Evolutionary conservation across 1,284 basidiomycete genomes (phyloP), one percentile per base, ranked within the genome.

Genomic region (Erythrobasidium hasegawianum): DNA sequence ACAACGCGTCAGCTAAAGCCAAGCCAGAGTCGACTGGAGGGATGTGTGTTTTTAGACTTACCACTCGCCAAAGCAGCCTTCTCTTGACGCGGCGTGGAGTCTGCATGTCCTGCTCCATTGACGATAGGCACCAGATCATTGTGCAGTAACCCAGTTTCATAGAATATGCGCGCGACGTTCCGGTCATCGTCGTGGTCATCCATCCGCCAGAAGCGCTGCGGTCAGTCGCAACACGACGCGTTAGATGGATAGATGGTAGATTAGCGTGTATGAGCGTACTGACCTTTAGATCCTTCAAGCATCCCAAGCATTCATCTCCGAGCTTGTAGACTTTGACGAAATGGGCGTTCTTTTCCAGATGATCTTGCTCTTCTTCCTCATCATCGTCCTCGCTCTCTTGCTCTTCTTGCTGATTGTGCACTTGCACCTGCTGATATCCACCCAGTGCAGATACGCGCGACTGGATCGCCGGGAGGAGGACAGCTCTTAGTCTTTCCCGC

Each of bases 151-250:
- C 88, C 85, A 20, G 87, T 85, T 68, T 88, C 84, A 82, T 86
- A 88, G 76, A 96, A 88, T 67, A 96, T 88, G 56, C 92, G 85
- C 3, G 93, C 91, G 5, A 96, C 88, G 0, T 91, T 95, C 26
- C 93, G 84, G 76, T 94, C 91, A 75, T 96, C 93, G 76, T 97
- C 93, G 0, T 86, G 87, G 75, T 96, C 93, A 76, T 97, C 94
- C 76, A 90, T 89, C 55, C 93, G 80, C 93, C 93, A 97, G 54
- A 92, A 83, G 73, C 87, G 90, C 80, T 33, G 33, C 33, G 33
- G n/a, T n/a, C n/a, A n/a, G n/a, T n/a, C n/a, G n/a, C n/a, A n/a
- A 33, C 4, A 33, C 5, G 5, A 33, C 33, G 33, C 33, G 33
- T 33, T 33, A 33, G n/a, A n/a, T n/a, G n/a, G n/a, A n/a, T n/a